phyloP scores from a whole-genome alignment of 2,329 filamentous ascomycete species.

The Claviceps sp. region DNA sequence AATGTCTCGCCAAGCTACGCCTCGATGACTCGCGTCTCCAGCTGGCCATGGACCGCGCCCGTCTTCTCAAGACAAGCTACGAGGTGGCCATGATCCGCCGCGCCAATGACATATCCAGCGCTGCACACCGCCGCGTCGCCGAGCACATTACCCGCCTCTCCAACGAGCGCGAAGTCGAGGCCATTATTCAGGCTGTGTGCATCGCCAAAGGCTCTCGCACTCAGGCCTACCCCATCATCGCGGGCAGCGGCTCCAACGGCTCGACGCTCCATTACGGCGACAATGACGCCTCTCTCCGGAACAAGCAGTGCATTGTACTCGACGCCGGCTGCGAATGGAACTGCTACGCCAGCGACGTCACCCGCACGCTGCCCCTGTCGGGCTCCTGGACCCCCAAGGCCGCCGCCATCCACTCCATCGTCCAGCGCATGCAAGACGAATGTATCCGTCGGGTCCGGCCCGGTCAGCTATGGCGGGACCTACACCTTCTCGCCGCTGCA shows the following conservation, averaged over 20 bases:
- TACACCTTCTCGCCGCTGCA: constrained; percentile 60
- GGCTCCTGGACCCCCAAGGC: constrained; percentile 57
- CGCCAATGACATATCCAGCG: constrained; percentile 67
- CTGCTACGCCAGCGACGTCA: constrained; percentile 82
- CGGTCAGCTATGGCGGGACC: constrained; percentile 54
- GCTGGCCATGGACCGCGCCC: constrained; percentile 63
- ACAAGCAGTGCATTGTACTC: constrained; percentile 63
- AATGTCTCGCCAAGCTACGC: constrained; percentile 14
- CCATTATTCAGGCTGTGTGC: constrained; percentile 60
- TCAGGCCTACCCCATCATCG: constrained; percentile 83
- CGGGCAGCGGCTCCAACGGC: constrained; percentile 69
- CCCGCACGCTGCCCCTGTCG: constrained; percentile 69
- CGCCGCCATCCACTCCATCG: constrained; percentile 60
- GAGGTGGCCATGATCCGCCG: constrained; percentile 71
- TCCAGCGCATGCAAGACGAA: constrained; percentile 66
- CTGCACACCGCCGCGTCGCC: constrained; percentile 64
- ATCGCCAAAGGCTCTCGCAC: constrained; percentile 57
- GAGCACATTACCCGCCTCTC: constrained; percentile 45
- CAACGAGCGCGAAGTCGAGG: constrained; percentile 77
- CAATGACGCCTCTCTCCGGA: constrained; percentile 60
- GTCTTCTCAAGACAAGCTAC: constrained; percentile 74
- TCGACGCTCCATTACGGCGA: constrained; percentile 75
- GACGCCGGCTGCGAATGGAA: constrained; percentile 81
- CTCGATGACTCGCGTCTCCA: constrained; percentile 43
- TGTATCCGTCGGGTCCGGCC: constrained; percentile 58